Percentiles rank a stretch among this genome's conserved stretches.
These are phyloP conservation scores for Candida piceae DNA, from an alignment of 805 yeast genomes.

Conservation along the genomic window DNA sequence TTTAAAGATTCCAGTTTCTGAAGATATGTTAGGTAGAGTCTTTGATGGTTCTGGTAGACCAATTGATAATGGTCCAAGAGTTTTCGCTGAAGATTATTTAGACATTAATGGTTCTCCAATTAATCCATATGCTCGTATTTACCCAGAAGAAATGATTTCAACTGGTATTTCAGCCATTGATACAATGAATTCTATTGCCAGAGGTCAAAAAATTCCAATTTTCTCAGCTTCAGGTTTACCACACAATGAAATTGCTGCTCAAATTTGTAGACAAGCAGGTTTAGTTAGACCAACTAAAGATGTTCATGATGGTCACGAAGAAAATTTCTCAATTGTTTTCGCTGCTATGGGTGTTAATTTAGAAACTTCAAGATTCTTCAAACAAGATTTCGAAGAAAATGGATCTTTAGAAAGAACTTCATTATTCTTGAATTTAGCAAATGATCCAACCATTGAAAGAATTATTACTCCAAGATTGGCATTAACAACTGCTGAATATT, in stretches of 20 bases:
- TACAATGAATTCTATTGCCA: conserved; percentile 98
- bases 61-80: conserved; percentile 96
- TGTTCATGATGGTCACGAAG: conserved; percentile 99
- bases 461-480: conserved; percentile 99
- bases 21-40: conserved; percentile 95
- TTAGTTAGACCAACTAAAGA: conserved; percentile 98
- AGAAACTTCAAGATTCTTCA: conserved; percentile 97
- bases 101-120: conserved; percentile 99
- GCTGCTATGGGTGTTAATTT: conserved; percentile 99
- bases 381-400: conserved; percentile 98
- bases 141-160: conserved; percentile 99
- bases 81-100: conserved; percentile 95
- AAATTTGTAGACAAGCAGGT: conserved; percentile 99
- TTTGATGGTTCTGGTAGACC: conserved; percentile 99
- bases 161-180: conserved; percentile 99
- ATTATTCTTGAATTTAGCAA: conserved; percentile 93
- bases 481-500: conserved; percentile 94
- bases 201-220: conserved; percentile 99
- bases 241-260: conserved; percentile 99
- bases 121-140: conserved; percentile 96
- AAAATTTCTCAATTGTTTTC: conserved; percentile 96
- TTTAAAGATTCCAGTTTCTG: conserved; percentile 90
- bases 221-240: conserved; percentile 99
- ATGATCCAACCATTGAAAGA: conserved; percentile 99
- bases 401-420: conserved; percentile 98